phyloP scores from a whole-genome alignment of 768 basidiomycete species.

The Crepidotus variabilis region DNA sequence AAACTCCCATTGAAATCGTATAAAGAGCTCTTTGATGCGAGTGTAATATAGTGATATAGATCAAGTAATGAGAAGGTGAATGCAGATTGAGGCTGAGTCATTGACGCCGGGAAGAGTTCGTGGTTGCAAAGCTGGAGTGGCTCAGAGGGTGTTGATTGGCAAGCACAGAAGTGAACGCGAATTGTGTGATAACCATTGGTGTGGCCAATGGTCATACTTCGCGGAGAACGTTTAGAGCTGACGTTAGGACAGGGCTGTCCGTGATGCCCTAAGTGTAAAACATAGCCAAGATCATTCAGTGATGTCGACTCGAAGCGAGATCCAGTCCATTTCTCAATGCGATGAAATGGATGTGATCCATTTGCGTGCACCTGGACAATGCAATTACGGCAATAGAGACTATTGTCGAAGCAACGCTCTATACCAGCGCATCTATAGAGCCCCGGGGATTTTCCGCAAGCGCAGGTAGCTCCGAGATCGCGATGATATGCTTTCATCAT shows the following conservation, averaged over 20 bases:
- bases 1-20: constrained; percentile 26
- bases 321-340: constrained; percentile 14
- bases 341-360: constrained; percentile 11
- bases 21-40: constrained; percentile 3
- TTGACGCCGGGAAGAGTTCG: constrained; percentile 5
- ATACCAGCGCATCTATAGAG: constrained; percentile 2
- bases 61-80: constrained; percentile 6
- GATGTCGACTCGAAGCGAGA: constrained; percentile 8
- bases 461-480: neutral
- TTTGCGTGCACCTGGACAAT: constrained; percentile 8
- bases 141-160: neutral
- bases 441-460: neutral
- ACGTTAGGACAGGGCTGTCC: constrained; percentile 11
- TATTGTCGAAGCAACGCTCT: constrained; percentile 3
- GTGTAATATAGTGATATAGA: neutral
- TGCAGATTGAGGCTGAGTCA: constrained; percentile 2
- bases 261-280: constrained; percentile 13
- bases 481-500: constrained; percentile 3
- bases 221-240: neutral
- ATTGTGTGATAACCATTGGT: constrained; percentile 15
- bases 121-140: constrained; percentile 4
- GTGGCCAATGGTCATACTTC: constrained; percentile 9
- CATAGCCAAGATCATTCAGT: constrained; percentile 1
- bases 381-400: constrained; percentile 8
- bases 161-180: constrained; percentile 11